phyloP scores from a whole-genome alignment of 768 basidiomycete species.

The Gloeophyllum trabeum region DNA sequence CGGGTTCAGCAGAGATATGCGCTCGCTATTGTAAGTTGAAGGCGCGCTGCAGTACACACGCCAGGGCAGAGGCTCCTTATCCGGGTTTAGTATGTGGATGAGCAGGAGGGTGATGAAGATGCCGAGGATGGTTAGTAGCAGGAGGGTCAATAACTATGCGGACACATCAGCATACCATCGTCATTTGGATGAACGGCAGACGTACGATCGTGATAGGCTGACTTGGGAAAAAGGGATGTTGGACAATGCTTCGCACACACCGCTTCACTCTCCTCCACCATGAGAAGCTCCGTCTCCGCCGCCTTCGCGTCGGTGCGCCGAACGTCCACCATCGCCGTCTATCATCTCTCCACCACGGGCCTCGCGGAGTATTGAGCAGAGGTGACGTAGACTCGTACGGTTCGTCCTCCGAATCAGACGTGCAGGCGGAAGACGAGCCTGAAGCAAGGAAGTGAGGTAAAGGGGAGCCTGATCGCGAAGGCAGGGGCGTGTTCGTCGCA shows the following conservation, averaged over 20 bases:
- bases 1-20: conserved; percentile 23
- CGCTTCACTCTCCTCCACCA: conserved; percentile 41
- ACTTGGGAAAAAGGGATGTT: conserved; percentile 69
- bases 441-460: conserved; percentile 40
- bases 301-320: conserved; percentile 28
- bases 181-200: conserved; percentile 6
- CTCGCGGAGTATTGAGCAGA: too few species aligned
- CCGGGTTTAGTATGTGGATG: conserved; percentile 90
- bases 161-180: conserved; percentile 8
- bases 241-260: conserved; percentile 41
- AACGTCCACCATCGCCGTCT: conserved; percentile 50
- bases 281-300: conserved; percentile 32
- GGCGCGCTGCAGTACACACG: conserved; percentile 82
- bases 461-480: conserved; percentile 55
- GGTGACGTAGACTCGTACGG: too few species aligned
- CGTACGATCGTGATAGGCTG: conserved; percentile 76
- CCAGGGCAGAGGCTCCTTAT: conserved; percentile 93
- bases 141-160: conserved; percentile 50
- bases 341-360: conserved; percentile 9
- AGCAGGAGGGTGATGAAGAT: conserved; percentile 77
- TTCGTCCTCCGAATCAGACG: conserved; percentile 57
- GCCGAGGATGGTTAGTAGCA: conserved; percentile 72
- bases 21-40: conserved; percentile 31
- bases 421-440: conserved; percentile 37
- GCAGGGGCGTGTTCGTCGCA: conserved; percentile 34